Base-by-base conservation (phyloP, 2,329 filamentous ascomycete genomes). In the Trichoderma atroviride region DNA sequence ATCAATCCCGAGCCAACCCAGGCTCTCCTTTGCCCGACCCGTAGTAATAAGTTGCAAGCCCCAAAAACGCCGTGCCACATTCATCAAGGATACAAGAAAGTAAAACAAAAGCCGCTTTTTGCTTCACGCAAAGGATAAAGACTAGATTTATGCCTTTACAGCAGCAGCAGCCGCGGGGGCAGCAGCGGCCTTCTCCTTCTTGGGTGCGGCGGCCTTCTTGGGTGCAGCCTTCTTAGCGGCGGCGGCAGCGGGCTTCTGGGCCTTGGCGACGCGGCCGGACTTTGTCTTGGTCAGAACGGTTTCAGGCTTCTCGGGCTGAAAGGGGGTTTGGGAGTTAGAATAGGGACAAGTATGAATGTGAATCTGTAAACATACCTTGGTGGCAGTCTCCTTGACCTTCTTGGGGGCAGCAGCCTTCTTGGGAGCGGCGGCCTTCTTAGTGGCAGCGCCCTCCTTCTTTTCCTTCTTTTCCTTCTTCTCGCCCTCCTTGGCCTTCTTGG, bases 191-290 rank as follows among this genome's bases (percentile, higher is more conserved):
- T 65, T 66, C 31, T 65, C 81, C 81, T 84, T 84, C 81, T 86
- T 86, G 56, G 83, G 76, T 55, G 82, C 76, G 72, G 78, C 77
- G 79, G 85, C 83, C 79, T 83, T 84, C 31, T 82, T 76, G 5
- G 81, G 76, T 22, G 82, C 80, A 59, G 81, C 79, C 79, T 83
- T 83, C 78, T 83, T 83, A 40, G 84, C 84, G 43, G 84, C 84
- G 78, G 85, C 84, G 52, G 83, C 80, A 9, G 84, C 80, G 24
- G 81, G 79, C 75, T 83, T 81, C 75, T 81, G 69, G 29, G 86
- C 84, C 88, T 96, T 96, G 75, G 91, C 88, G 75, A 96, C 91
- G 74, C 93, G 91, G 60, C 93, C 93, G 66, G 92, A 90, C 88
- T 96, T 96, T 80, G 93, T 94, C 88, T 92, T 94, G 79, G 87